phyloP scores from a whole-genome alignment of 768 basidiomycete genomes.

The Pleurotus cornucopiae region DNA sequence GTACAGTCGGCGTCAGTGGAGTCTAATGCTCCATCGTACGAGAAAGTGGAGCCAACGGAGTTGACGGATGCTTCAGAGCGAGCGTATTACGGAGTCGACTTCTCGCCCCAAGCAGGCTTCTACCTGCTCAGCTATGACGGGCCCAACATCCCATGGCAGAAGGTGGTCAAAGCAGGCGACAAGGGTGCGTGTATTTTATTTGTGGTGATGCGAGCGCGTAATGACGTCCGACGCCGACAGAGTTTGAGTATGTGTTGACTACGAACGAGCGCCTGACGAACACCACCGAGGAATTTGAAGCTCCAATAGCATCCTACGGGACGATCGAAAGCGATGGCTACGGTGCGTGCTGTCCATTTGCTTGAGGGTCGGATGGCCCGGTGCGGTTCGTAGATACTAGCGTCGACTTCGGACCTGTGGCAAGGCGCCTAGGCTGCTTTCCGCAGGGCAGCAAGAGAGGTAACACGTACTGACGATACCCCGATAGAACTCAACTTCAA shows the following conservation, averaged over 20 bases:
- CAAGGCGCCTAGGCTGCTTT: neutral
- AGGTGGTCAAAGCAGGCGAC: slow-evolving; percentile 39
- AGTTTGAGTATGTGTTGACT: slow-evolving; percentile 61
- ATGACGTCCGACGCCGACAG: slow-evolving; percentile 25
- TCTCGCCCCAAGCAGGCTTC: slow-evolving; percentile 85
- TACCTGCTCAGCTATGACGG: slow-evolving; percentile 80
- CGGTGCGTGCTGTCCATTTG: slow-evolving; percentile 41
- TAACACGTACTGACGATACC: slow-evolving; percentile 15
- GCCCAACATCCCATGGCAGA: slow-evolving; percentile 85
- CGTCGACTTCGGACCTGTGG: slow-evolving; percentile 10
- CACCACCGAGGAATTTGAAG: slow-evolving; percentile 63
- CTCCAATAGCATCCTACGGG: slow-evolving; percentile 63
- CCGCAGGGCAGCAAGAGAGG: neutral
- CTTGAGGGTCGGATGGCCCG: neutral
- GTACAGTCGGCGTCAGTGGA: slow-evolving; percentile 27
- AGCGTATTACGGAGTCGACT: slow-evolving; percentile 61
- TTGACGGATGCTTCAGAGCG: slow-evolving; percentile 41
- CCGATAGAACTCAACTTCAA: slow-evolving; percentile 78
- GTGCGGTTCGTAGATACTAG: neutral
- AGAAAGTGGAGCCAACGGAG: slow-evolving; percentile 34
- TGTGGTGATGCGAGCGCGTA: neutral
- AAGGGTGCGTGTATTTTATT: neutral
- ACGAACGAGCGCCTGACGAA: slow-evolving; percentile 66
- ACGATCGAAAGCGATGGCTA: slow-evolving; percentile 81
- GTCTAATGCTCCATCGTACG: slow-evolving; percentile 44